phyloP scores from a whole-genome alignment of 1,139 yeast genomes.

The Yamadazyma epiphylla region DNA sequence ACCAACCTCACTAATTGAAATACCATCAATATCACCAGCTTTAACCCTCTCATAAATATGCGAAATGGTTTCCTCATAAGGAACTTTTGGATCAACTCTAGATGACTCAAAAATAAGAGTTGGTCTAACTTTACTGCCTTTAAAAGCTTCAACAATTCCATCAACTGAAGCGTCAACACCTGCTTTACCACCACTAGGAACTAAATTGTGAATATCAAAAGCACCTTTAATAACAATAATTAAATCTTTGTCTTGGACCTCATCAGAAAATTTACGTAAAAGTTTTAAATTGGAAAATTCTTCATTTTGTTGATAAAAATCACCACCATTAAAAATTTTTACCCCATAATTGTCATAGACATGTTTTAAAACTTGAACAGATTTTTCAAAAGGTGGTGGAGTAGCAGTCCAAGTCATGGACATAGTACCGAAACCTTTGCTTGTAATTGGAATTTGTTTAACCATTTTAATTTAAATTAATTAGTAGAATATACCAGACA shows the following conservation, averaged over 20 bases:
- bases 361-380: slow-evolving; percentile 44
- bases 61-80: slow-evolving; percentile 46
- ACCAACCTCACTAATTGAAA: slow-evolving; percentile 67
- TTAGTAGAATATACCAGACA: too few relatives aligned
- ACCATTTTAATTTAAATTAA: too few relatives aligned
- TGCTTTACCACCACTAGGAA: too few relatives aligned
- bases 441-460: slow-evolving; percentile 5
- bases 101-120: slow-evolving; percentile 64
- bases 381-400: slow-evolving; percentile 43
- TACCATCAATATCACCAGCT: slow-evolving; percentile 55
- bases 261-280: too few relatives aligned
- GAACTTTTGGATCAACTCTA: slow-evolving; percentile 52
- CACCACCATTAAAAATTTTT: slow-evolving; percentile 69
- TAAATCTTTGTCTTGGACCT: slow-evolving; percentile 44
- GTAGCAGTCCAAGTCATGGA: slow-evolving; percentile 53
- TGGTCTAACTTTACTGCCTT: slow-evolving; percentile 23
- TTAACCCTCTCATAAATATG: slow-evolving; percentile 49
- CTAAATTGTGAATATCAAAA: too few relatives aligned
- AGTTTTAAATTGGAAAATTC: slow-evolving; percentile 41
- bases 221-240: slow-evolving; percentile 69
- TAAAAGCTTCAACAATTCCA: slow-evolving; percentile 38
- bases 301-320: slow-evolving; percentile 59
- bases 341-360: slow-evolving; percentile 44
- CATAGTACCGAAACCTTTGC: slow-evolving; percentile 61
- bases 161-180: too few relatives aligned